Conservation (phyloP, 345 rosid species). For the Cardiospermum halicacabum region DNA sequence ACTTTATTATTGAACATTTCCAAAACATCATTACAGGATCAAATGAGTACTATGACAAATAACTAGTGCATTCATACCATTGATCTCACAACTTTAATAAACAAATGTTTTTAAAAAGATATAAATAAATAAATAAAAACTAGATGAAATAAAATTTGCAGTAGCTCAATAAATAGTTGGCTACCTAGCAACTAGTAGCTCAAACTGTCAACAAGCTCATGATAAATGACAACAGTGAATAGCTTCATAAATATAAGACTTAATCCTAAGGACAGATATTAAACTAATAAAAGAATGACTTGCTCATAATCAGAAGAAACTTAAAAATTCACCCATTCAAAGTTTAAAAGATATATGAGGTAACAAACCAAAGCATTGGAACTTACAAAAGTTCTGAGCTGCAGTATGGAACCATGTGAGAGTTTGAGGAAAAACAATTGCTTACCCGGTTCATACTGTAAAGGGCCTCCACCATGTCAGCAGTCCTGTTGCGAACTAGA, state of each 20-base stretch:
- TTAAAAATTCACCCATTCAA: neutral
- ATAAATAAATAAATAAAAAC: too few species aligned
- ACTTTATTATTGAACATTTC: neutral
- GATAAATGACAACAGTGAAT: too few species aligned
- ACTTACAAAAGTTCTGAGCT: neutral
- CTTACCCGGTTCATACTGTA: conserved; percentile 77
- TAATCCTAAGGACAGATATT: neutral
- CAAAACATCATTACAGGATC: neutral
- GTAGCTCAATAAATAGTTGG: too few species aligned
- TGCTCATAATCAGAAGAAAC: neutral
- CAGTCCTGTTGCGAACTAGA: conserved; percentile 58
- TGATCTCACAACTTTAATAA: neutral
- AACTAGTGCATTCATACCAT: neutral
- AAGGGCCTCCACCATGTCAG: conserved; percentile 91
- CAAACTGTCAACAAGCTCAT: neutral
- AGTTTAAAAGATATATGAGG: neutral
- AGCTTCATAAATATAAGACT: too few species aligned
- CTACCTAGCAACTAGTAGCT: neutral
- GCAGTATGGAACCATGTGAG: conserved; percentile 5
- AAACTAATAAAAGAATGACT: neutral
- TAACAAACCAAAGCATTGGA: neutral
- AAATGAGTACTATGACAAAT: neutral
- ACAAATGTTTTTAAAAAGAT: neutral
- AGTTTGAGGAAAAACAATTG: neutral
- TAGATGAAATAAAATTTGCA: neutral